A percentile compares a stretch with the other conserved stretches of the same genome.
Conservation (phyloP, 164 flowering plant species). For the Macadamia integrifolia region DNA sequence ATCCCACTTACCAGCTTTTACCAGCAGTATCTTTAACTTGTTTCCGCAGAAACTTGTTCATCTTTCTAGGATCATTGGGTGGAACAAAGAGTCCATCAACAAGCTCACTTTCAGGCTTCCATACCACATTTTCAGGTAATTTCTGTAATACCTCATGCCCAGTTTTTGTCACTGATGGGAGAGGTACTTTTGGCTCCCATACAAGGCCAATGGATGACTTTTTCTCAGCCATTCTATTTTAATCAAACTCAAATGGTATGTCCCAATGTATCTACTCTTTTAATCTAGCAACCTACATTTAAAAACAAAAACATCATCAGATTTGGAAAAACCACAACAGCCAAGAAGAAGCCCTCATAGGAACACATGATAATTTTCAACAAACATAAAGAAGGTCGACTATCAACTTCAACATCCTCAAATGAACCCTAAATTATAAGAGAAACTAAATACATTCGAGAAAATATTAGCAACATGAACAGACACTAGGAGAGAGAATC, state of each 20-base stretch:
- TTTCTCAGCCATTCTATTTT: conserved; percentile 24
- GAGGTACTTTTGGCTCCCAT: conserved; percentile 63
- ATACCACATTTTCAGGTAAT: conserved; percentile 19
- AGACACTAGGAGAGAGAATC: too few relatives aligned
- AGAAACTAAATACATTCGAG: too few relatives aligned
- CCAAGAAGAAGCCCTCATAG: too few relatives aligned
- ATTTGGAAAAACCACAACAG: too few relatives aligned
- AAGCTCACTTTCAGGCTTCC: conserved; percentile 48
- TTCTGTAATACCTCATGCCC: conserved; percentile 10
- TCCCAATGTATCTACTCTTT: not conserved
- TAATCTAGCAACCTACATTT: not conserved
- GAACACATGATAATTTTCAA: too few relatives aligned
- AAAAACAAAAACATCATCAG: too few relatives aligned
- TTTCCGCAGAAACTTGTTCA: conserved; percentile 54
- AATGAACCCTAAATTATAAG: too few relatives aligned
- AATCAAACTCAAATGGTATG: not conserved
- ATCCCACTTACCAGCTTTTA: conserved; percentile 39
- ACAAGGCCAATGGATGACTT: conserved; percentile 44
- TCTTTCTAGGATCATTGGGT: conserved; percentile 64
- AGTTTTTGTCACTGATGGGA: conserved; percentile 14
- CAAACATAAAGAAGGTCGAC: too few relatives aligned
- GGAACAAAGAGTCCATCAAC: conserved; percentile 81
- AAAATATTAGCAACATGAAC: too few relatives aligned
- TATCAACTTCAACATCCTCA: too few relatives aligned
- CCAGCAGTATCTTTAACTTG: conserved; percentile 83